Conservation (phyloP, 768 basidiomycete species). For the Termitomyces heimii region DNA sequence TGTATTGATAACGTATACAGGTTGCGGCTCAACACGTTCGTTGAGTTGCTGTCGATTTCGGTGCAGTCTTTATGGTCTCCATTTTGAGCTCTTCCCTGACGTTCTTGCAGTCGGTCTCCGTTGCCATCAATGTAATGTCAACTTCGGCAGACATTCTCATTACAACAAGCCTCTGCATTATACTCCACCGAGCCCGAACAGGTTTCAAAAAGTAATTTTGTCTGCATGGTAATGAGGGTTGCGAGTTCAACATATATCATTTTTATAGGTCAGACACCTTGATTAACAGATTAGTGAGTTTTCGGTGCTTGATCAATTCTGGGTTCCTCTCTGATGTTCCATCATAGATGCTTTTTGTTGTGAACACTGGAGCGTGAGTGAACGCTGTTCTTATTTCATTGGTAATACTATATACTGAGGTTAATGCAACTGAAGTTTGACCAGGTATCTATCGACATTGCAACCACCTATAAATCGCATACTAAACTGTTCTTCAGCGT, state of each 20-base stretch:
- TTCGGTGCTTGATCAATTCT: background rate
- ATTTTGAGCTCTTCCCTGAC: background rate
- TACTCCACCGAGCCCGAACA: conserved; percentile 44
- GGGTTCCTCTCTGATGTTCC: background rate
- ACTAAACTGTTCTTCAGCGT: conserved; percentile 17
- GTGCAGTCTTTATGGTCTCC: conserved; percentile 17
- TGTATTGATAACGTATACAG: conserved; percentile 12
- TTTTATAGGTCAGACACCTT: conserved; percentile 38
- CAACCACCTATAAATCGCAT: background rate
- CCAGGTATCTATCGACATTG: conserved; percentile 21
- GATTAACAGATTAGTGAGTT: conserved; percentile 40
- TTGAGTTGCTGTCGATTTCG: conserved; percentile 26
- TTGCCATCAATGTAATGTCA: conserved; percentile 45
- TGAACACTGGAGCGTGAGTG: conserved; percentile 45
- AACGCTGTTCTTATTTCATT: background rate
- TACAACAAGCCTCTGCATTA: conserved; percentile 35
- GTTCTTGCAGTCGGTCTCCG: conserved; percentile 33
- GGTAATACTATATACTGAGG: background rate
- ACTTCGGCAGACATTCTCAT: conserved; percentile 44
- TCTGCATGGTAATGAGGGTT: background rate
- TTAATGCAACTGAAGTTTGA: conserved; percentile 20
- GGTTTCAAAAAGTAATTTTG: conserved; percentile 39
- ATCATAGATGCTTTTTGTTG: conserved; percentile 44
- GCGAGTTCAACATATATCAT: background rate
- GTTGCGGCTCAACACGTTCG: conserved; percentile 32